These are phyloP conservation scores for Sechiopsis laciniata DNA, from an alignment of 306 rosid species.

Conservation along the genomic window DNA sequence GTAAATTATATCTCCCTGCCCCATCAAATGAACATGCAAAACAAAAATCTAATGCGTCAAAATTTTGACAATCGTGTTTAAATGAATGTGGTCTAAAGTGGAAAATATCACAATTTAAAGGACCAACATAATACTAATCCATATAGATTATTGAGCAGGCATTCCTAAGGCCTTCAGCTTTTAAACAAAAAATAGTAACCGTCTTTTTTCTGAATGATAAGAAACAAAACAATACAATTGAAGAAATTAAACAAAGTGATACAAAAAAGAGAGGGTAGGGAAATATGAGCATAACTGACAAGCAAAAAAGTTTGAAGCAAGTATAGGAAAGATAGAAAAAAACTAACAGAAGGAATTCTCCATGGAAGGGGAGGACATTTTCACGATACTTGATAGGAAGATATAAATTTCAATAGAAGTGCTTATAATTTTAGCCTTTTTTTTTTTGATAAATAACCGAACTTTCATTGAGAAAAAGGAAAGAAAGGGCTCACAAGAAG, in stretches of 20 bases:
- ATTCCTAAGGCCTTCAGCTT: background rate
- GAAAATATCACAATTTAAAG: background rate
- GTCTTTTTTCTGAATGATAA: background rate
- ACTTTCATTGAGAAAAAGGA: too few relatives aligned
- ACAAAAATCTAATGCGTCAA: slow-evolving; percentile 11
- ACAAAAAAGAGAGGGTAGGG: slow-evolving; percentile 9
- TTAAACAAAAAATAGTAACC: background rate
- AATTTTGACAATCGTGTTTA: too few relatives aligned
- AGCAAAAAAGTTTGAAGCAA: background rate
- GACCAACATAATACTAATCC: background rate
- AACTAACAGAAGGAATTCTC: background rate
- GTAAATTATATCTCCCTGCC: slow-evolving; percentile 76
- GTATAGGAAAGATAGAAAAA: background rate
- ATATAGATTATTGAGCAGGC: background rate
- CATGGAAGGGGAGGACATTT: background rate
- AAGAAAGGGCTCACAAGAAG: too few relatives aligned
- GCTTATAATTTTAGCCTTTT: background rate
- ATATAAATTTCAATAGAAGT: background rate
- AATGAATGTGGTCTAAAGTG: background rate
- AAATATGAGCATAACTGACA: background rate
- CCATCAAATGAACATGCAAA: slow-evolving; percentile 21
- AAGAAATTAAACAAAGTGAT: background rate
- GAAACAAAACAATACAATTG: background rate
- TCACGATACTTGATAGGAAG: background rate
- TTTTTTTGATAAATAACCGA: too few relatives aligned